A percentile compares a stretch with the other conserved stretches of the same genome.
phyloP scores from a whole-genome alignment of 805 yeast species.

The Yarrowia yakushimensis region DNA sequence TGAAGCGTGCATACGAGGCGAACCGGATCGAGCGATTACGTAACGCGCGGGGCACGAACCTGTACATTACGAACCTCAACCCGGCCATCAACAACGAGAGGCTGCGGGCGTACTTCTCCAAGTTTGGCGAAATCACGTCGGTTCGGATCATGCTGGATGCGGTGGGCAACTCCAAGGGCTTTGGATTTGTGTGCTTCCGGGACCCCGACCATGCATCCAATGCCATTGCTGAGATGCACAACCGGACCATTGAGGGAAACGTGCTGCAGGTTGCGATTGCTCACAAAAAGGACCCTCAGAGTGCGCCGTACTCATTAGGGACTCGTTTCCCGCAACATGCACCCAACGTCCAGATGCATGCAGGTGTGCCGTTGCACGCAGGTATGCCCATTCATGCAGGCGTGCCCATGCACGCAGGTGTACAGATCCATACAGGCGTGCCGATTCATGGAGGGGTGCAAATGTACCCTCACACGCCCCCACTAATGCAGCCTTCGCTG shows the following conservation, averaged over 20 bases:
- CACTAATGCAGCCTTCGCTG: background rate
- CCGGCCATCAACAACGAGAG: constrained; percentile 53
- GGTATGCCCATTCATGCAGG: background rate
- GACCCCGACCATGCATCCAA: constrained; percentile 61
- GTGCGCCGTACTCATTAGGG: background rate
- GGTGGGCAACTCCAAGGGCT: constrained; percentile 60
- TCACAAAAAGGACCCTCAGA: constrained; percentile 48
- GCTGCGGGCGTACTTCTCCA: constrained; percentile 43
- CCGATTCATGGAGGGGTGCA: background rate
- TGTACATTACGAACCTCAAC: constrained; percentile 67
- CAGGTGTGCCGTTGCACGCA: background rate
- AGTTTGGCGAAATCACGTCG: constrained; percentile 52
- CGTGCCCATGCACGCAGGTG: background rate
- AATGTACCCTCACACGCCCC: background rate
- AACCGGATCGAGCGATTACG: constrained; percentile 33
- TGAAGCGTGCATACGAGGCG: constrained; percentile 27
- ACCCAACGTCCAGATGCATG: background rate
- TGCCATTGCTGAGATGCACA: constrained; percentile 65
- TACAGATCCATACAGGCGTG: background rate
- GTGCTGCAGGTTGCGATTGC: constrained; percentile 70
- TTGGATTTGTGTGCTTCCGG: constrained; percentile 76
- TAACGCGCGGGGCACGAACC: constrained; percentile 62
- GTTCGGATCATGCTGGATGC: constrained; percentile 54
- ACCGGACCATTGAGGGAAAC: constrained; percentile 49
- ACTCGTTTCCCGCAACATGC: background rate